A percentile compares a stretch with the other conserved stretches of the same genome.
These are phyloP conservation scores for Sarocladium brachiariae DNA, from an alignment of 2,329 filamentous ascomycete genomes.

Conservation along the genomic window DNA sequence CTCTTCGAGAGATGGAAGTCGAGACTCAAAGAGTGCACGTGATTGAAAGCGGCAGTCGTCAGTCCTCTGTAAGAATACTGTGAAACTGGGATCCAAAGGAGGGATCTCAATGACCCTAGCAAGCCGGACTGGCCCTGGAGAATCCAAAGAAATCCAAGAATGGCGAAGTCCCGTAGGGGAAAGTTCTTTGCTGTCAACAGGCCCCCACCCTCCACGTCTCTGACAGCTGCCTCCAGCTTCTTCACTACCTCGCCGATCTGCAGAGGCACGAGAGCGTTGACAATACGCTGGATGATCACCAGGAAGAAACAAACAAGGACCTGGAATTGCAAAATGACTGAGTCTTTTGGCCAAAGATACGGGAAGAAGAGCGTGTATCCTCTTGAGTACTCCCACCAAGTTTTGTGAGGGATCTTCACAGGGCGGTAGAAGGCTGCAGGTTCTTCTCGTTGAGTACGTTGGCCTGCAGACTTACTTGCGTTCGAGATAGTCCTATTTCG, in stretches of 20 bases:
- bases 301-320: slow-evolving; percentile 78
- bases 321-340: slow-evolving; percentile 63
- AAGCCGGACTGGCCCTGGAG: slow-evolving; percentile 86
- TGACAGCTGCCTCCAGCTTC: slow-evolving; percentile 49
- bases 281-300: slow-evolving; percentile 69
- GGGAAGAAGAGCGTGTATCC: slow-evolving; percentile 93
- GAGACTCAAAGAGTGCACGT: slow-evolving; percentile 89
- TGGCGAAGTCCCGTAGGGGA: slow-evolving; percentile 27
- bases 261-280: slow-evolving; percentile 80
- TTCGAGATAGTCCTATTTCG: slow-evolving; percentile 30
- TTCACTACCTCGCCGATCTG: slow-evolving; percentile 79
- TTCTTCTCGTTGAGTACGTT: slow-evolving; percentile 37
- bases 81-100: slow-evolving; percentile 92
- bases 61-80: slow-evolving; percentile 95
- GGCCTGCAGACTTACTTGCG: slow-evolving; percentile 27
- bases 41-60: slow-evolving; percentile 92
- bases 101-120: slow-evolving; percentile 72
- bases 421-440: slow-evolving; percentile 81
- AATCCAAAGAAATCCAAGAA: slow-evolving; percentile 63
- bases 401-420: slow-evolving; percentile 75
- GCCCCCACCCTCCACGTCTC: slow-evolving; percentile 37
- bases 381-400: slow-evolving; percentile 92
- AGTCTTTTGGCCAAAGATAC: slow-evolving; percentile 90
- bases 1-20: slow-evolving; percentile 97
- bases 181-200: slow-evolving; percentile 27